Conservation (phyloP, 202 grass and related monocot genomes). For the Carex arenaria region DNA sequence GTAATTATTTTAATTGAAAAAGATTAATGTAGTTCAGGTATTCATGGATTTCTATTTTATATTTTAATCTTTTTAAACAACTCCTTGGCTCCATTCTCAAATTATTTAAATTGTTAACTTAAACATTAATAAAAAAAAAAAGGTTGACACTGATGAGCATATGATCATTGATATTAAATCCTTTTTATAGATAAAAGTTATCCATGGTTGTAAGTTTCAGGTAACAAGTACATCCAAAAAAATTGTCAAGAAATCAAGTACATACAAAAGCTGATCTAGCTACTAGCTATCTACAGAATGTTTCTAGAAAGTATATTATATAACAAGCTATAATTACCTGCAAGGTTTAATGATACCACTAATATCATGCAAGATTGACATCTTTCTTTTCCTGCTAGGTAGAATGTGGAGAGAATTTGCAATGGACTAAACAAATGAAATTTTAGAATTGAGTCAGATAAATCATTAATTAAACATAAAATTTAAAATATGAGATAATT, state of each 20-base stretch:
- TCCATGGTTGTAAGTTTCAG: background rate
- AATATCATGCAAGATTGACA: conserved; percentile 42
- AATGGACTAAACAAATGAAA: conserved; percentile 17
- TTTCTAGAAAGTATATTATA: background rate
- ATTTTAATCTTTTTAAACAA: too few relatives aligned
- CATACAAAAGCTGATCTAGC: background rate
- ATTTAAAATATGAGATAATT: background rate
- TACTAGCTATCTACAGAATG: background rate
- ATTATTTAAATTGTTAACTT: too few relatives aligned
- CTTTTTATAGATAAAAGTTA: background rate
- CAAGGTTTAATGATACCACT: conserved; percentile 41
- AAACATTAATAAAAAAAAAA: too few relatives aligned
- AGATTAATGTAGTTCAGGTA: background rate
- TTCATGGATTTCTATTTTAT: too few relatives aligned
- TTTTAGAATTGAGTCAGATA: background rate
- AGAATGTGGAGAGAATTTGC: conserved; percentile 29
- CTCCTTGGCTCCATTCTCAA: too few relatives aligned
- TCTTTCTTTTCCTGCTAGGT: conserved; percentile 29
- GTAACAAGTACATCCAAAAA: too few relatives aligned
- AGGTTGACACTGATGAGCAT: too few relatives aligned
- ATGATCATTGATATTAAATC: too few relatives aligned
- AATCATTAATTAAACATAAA: background rate
- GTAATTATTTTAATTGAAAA: background rate
- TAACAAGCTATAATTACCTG: conserved; percentile 25
- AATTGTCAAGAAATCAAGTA: background rate